Evolutionary conservation across 768 basidiomycete species (phyloP).

Genomic region (Mycena sanguinolenta): DNA sequence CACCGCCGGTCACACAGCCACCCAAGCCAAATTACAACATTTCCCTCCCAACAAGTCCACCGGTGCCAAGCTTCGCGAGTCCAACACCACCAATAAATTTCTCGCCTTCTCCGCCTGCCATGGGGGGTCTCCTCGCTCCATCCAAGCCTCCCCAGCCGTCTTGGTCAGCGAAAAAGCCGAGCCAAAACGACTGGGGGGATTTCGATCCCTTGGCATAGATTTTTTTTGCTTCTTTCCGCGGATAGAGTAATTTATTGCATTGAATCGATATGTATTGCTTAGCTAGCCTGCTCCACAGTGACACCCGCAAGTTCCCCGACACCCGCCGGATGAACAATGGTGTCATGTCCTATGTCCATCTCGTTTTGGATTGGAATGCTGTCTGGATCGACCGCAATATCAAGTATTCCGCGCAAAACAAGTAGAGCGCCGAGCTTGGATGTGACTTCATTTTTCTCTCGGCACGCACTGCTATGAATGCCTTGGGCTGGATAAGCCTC

Average conservation of each 20-base stretch:
- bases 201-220: constrained; percentile 81
- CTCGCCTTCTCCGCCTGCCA: constrained; percentile 44
- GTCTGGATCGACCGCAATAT: constrained; percentile 53
- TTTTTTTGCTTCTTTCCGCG: constrained; percentile 7
- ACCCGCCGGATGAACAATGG: constrained; percentile 66
- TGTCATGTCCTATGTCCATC: constrained; percentile 54
- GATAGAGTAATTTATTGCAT: constrained; percentile 36
- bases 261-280: not conserved
- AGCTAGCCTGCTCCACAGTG: constrained; percentile 58
- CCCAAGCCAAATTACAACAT: constrained; percentile 73
- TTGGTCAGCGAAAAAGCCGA: constrained; percentile 62
- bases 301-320: constrained; percentile 62
- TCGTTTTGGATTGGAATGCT: constrained; percentile 51
- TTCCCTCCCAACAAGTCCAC: constrained; percentile 46
- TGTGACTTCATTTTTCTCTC: constrained; percentile 74
- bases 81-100: constrained; percentile 45
- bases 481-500: constrained; percentile 56
- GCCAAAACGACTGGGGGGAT: constrained; percentile 83
- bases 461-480: constrained; percentile 74
- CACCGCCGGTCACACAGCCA: constrained; percentile 30
- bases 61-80: constrained; percentile 19
- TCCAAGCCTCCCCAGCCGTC: constrained; percentile 70
- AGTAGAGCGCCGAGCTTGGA: constrained; percentile 84
- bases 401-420: constrained; percentile 73
- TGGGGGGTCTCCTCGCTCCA: constrained; percentile 71